These are phyloP conservation scores for Striga hermonthica DNA, from an alignment of 305 asterid genomes.

Conservation along the genomic window DNA sequence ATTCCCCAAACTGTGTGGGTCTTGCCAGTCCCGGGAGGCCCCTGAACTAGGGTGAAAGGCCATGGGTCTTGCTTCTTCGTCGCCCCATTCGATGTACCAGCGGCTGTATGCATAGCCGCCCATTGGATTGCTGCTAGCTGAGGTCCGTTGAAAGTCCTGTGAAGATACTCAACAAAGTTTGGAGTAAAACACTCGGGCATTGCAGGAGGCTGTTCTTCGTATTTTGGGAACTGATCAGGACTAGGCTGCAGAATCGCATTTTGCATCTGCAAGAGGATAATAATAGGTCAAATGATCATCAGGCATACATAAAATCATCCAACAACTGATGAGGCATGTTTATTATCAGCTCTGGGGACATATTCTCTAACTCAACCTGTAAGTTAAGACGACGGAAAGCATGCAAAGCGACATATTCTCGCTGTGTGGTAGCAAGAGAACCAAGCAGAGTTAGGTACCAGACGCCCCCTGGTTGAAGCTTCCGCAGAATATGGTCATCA, in stretches of 20 bases:
- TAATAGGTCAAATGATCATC: neutral
- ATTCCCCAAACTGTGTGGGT: conserved; percentile 99
- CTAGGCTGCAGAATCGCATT: conserved; percentile 98
- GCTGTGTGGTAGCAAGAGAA: conserved; percentile 92
- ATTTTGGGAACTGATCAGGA: conserved; percentile 89
- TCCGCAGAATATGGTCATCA: conserved; percentile 82
- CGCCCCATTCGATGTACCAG: conserved; percentile 78
- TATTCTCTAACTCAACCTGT: conserved; percentile 50
- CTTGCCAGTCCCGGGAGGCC: conserved; percentile 99
- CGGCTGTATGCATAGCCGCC: conserved; percentile 99
- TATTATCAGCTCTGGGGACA: conserved; percentile 11
- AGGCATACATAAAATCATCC: conserved; percentile 20
- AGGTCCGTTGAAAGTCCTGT: conserved; percentile 81
- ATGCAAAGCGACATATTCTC: conserved; percentile 90
- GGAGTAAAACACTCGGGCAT: conserved; percentile 99
- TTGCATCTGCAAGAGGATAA: conserved; percentile 72
- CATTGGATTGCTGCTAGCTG: conserved; percentile 95
- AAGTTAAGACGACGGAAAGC: conserved; percentile 92
- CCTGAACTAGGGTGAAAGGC: conserved; percentile 98
- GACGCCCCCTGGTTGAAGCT: conserved; percentile 78
- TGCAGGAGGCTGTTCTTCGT: conserved; percentile 95
- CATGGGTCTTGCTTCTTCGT: conserved; percentile 95
- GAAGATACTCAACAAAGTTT: conserved; percentile 74
- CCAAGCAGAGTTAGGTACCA: conserved; percentile 93
- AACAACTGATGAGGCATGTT: neutral